Evolutionary conservation across 768 basidiomycete species (phyloP).

Genomic region (Kwoniella bestiolae): DNA sequence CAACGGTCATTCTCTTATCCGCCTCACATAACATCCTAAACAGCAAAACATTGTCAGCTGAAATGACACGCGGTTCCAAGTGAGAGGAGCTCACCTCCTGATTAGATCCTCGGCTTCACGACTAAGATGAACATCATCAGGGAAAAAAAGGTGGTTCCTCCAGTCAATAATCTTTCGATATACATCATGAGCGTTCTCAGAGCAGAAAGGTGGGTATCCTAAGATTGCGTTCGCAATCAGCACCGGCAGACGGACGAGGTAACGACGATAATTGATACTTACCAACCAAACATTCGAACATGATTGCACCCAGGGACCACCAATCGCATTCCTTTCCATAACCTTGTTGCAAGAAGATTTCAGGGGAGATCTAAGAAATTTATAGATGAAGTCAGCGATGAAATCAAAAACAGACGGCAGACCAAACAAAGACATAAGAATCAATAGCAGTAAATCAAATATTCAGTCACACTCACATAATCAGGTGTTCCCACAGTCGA

Average conservation of each 20-base stretch:
- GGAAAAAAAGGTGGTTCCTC: conserved; percentile 81
- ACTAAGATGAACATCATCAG: conserved; percentile 91
- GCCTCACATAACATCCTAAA: conserved; percentile 72
- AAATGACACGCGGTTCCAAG: background rate
- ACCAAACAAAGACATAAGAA: background rate
- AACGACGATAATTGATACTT: conserved; percentile 21
- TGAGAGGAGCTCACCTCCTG: conserved; percentile 64
- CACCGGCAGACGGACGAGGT: too few species aligned
- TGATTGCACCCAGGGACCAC: conserved; percentile 99
- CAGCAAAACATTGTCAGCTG: conserved; percentile 13
- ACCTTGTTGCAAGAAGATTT: conserved; percentile 95
- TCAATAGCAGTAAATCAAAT: too few species aligned
- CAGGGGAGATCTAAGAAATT: conserved; percentile 72
- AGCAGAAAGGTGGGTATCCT: conserved; percentile 93
- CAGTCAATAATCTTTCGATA: conserved; percentile 98
- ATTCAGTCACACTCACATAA: conserved; percentile 60
- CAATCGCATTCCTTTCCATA: conserved; percentile 98
- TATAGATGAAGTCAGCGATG: background rate
- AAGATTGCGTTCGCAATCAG: too few species aligned
- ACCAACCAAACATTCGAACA: conserved; percentile 94
- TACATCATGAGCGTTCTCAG: conserved; percentile 94
- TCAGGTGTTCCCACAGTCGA: conserved; percentile 98
- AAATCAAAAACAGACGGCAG: background rate
- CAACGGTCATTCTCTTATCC: conserved; percentile 75
- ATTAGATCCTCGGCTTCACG: conserved; percentile 89